These are phyloP conservation scores for Panaeolus papilionaceus DNA, from an alignment of 768 basidiomycete genomes.

Conservation along the genomic window DNA sequence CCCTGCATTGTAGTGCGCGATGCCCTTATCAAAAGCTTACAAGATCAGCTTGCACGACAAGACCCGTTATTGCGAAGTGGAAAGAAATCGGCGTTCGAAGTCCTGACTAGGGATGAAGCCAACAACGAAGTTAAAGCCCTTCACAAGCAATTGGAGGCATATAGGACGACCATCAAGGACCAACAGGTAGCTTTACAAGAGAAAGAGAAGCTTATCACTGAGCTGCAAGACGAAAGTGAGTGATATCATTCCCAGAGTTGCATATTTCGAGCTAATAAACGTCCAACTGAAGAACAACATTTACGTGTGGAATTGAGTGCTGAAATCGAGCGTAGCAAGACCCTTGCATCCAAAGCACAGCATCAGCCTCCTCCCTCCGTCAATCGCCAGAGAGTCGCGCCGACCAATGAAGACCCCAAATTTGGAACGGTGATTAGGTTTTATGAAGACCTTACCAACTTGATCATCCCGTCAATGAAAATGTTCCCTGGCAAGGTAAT, in stretches of 20 bases:
- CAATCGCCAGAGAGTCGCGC: constrained; percentile 37
- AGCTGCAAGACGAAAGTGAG: constrained; percentile 57
- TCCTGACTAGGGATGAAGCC: constrained; percentile 76
- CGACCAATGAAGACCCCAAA: constrained; percentile 57
- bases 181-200: constrained; percentile 51
- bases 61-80: constrained; percentile 59
- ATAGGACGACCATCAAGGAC: constrained; percentile 44
- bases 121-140: constrained; percentile 67
- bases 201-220: constrained; percentile 52
- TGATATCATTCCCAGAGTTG: constrained; percentile 5
- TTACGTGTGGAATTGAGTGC: constrained; percentile 60
- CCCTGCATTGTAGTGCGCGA: constrained; percentile 57
- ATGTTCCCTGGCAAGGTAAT: constrained; percentile 40
- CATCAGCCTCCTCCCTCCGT: constrained; percentile 49
- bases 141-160: constrained; percentile 40
- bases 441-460: constrained; percentile 88
- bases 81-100: constrained; percentile 59
- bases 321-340: constrained; percentile 64
- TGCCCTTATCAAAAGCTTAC: constrained; percentile 58
- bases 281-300: constrained; percentile 49
- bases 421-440: constrained; percentile 67
- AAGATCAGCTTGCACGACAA: constrained; percentile 55
- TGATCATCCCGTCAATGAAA: constrained; percentile 72
- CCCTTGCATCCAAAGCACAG: constrained; percentile 47
- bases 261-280: constrained; percentile 3